phyloP scores from a whole-genome alignment of 345 rosid species.

The Camelina hispida region DNA sequence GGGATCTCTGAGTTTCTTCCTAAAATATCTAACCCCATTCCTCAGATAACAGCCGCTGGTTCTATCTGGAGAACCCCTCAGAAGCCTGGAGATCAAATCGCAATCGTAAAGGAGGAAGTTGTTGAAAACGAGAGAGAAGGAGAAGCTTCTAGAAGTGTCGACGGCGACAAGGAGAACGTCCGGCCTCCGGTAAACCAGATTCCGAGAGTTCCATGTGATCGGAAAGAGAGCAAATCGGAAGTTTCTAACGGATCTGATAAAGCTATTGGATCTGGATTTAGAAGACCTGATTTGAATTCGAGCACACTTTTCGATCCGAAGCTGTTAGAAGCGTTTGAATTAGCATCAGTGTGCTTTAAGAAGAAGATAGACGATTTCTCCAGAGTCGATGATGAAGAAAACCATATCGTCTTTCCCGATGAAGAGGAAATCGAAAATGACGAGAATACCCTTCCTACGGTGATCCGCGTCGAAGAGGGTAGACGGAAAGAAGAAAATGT shows the following conservation, averaged over 20 bases:
- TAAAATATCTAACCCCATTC: conserved; percentile 39
- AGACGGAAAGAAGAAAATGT: neutral
- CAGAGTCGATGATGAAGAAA: conserved; percentile 19
- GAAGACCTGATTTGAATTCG: conserved; percentile 76
- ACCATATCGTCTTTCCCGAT: conserved; percentile 33
- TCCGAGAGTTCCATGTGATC: conserved; percentile 26
- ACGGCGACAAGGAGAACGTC: conserved; percentile 57
- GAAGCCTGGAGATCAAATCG: conserved; percentile 34
- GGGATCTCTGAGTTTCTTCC: conserved; percentile 53
- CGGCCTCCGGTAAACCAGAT: conserved; percentile 47
- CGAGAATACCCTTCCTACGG: neutral
- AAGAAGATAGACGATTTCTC: conserved; percentile 48
- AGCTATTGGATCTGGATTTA: conserved; percentile 49
- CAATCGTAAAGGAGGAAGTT: conserved; percentile 55
- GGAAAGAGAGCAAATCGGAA: conserved; percentile 17
- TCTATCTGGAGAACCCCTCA: conserved; percentile 41
- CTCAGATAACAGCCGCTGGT: conserved; percentile 36
- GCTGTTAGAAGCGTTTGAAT: conserved; percentile 67
- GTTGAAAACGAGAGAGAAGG: conserved; percentile 54
- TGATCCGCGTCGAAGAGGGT: neutral
- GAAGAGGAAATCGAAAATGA: neutral
- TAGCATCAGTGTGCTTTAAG: conserved; percentile 55
- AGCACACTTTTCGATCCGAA: conserved; percentile 77
- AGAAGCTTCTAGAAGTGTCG: conserved; percentile 33
- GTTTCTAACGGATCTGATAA: conserved; percentile 25